Evolutionary conservation across 176 grass and related monocot species (phyloP), one percentile per base, ranked within the genome.

Genomic region (Triticum urartu): DNA sequence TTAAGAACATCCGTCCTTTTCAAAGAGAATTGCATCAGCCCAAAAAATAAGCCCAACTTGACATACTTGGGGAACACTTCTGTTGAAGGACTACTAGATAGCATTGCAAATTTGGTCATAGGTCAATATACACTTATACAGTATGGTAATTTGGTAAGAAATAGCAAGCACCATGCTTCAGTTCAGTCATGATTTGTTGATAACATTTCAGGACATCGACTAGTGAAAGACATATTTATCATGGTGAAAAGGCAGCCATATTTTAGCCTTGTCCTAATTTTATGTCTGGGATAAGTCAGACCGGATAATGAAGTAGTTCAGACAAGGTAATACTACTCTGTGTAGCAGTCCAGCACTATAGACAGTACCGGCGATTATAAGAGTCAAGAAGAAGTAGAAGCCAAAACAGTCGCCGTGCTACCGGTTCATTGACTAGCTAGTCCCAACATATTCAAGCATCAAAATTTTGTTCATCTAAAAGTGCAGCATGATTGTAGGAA

Each of bases 211-310:
- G 58, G 13, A 80, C 3, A 7, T 8, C 11, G n/a, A 66, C n/a
- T 40, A 68, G 8, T 38, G 67, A n/a, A 60, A 40, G 7, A n/a
- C 6, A 20, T 38, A 4, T 14, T 17, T 67, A 67, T 54, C 45
- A 75, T 75, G 45, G 6, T 32, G 28, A 77, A 56, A 32, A 56
- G 1, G 7, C 26, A 33, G 8, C 3, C 24, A 77, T 20, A 4
- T 77, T 76, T 59, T 75, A 75, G 13, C 13, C 26, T 52, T 52
- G 24, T 9, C 42, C 24, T 28, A 30, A 48, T 75, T 68, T 77
- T 39, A 42, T 79, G 77, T 40, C 58, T 79, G n/a, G 43, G 71
- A 74, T 74, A 47, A 74, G 22, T 74, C 39, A 25, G 69, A 24
- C 39, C 11, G 43, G 40, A 6, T 26, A 74, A 6, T 45, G 21